Evolutionary conservation across 2,329 filamentous ascomycete species (phyloP).

Genomic region (Nemania bipapillata): DNA sequence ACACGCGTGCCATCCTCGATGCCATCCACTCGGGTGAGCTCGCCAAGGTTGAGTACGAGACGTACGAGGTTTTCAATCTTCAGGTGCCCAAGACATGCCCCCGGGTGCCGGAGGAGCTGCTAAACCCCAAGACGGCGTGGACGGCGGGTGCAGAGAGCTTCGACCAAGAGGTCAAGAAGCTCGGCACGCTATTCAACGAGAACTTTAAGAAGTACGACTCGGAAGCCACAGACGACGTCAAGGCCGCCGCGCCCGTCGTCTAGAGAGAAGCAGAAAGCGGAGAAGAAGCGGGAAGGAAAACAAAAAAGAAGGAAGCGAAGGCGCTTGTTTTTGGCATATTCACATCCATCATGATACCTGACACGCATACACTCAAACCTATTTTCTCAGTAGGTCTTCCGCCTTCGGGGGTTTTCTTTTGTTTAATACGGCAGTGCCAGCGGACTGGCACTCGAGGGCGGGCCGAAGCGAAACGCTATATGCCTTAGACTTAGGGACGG

Average conservation of each 20-base stretch:
- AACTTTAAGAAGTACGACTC: conserved; percentile 97
- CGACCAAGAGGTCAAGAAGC: conserved; percentile 86
- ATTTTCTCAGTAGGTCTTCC: conserved; percentile 44
- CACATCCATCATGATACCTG: conserved; percentile 31
- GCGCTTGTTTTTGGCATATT: conserved; percentile 19
- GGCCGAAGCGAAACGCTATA: conserved; percentile 44
- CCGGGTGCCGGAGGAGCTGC: conserved; percentile 86
- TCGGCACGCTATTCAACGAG: conserved; percentile 88
- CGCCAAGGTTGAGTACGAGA: conserved; percentile 91
- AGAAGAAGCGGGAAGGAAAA: not conserved
- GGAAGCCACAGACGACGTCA: conserved; percentile 82
- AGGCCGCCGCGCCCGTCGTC: conserved; percentile 69
- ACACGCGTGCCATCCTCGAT: conserved; percentile 97
- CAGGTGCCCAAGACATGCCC: conserved; percentile 92
- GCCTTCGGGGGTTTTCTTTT: conserved; percentile 25
- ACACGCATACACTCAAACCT: conserved; percentile 27
- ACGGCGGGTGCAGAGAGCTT: conserved; percentile 84
- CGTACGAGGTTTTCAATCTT: conserved; percentile 96
- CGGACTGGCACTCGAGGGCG: conserved; percentile 36
- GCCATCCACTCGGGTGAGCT: conserved; percentile 98
- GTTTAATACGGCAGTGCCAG: conserved; percentile 27
- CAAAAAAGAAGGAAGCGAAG: conserved; percentile 25
- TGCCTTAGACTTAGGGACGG: conserved; percentile 31
- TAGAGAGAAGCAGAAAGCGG: conserved; percentile 31
- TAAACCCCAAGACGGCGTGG: conserved; percentile 96